phyloP scores from a whole-genome alignment of 139 green algal species.

The Pedinophyceae sp. region DNA sequence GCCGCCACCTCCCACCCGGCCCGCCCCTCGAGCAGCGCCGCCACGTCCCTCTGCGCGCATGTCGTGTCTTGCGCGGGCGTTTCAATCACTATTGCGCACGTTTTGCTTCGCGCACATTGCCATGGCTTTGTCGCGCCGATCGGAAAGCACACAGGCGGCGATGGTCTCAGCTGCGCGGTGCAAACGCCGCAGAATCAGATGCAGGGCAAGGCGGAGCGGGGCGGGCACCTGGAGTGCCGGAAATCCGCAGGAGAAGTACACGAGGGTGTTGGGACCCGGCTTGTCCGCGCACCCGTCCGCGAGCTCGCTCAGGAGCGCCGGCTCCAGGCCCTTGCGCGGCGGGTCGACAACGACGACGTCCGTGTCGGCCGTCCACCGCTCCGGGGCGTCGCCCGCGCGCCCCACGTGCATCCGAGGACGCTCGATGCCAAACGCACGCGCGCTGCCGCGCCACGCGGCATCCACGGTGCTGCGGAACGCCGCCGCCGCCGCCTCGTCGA shows the following conservation, averaged over 20 bases:
- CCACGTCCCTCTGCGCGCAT: conserved; percentile 26
- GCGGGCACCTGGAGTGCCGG: conserved; percentile 25
- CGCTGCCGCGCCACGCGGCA: conserved; percentile 19
- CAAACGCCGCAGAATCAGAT: no score
- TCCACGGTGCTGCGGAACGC: not conserved
- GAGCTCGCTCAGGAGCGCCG: conserved; percentile 27
- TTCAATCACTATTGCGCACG: no score
- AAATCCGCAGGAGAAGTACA: conserved; percentile 71
- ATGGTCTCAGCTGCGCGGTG: no score
- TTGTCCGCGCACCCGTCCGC: not conserved
- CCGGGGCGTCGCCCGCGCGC: conserved; percentile 20
- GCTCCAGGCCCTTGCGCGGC: conserved; percentile 51
- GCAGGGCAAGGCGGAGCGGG: no score
- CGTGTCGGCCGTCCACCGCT: conserved; percentile 20
- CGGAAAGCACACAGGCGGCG: no score
- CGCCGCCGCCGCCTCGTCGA: conserved; percentile 25
- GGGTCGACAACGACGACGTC: conserved; percentile 58
- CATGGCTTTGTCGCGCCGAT: no score
- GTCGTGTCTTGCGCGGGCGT: no score
- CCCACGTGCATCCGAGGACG: not conserved
- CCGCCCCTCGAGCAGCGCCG: conserved; percentile 23
- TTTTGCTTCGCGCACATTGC: no score
- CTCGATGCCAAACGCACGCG: conserved; percentile 4
- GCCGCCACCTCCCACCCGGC: conserved; percentile 22
- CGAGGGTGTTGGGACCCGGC: conserved; percentile 16